Evolutionary conservation across 140 eudicot species (phyloP), one percentile per base, ranked within the genome.

Genomic region (Senecio squalidus): DNA sequence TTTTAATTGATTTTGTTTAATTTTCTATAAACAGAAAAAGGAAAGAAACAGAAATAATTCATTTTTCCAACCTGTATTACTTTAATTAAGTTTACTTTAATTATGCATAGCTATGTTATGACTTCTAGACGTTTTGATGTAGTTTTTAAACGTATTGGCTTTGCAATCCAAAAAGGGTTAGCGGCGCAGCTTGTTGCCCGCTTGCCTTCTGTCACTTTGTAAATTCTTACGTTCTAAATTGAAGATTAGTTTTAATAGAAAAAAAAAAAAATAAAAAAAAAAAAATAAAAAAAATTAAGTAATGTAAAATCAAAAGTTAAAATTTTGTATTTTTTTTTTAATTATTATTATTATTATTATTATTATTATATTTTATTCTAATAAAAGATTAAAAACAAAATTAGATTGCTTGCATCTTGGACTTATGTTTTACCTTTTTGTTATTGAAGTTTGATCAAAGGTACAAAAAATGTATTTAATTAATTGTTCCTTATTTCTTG

Each of bases 401-500:
- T 39, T 30, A 17, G 77, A 45, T 72, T 64, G 68, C 78, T 72
- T 72, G 62, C 78, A 56, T 63, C 78, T 72, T 72, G 78, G 72
- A 72, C 57, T 41, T 45, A 4, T 64, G 77, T 57, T 72, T 72
- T 48, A 34, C 78, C 78, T 40, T 72, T 72, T 55, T 46, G 53
- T 15, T 67, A 72, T 72, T 64, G 68, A 48, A 64, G 62, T 64
- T 64, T 66, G 77, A 72, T 72, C 62, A 72, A 47, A 62, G 22
- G 29, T 64, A 33, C 20, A 33, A 55, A 36, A 57, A 64, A 10
- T 57, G 49, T 36, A 64, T 72, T 55, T 47, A 64, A 46, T n/a
- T n/a, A 64, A 66, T 24, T 55, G 55, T 16, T 9, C 67, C 66
- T 64, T 28, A 64, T 64, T 64, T 72, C 55, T 72, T 57, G 77